These are phyloP conservation scores for Blastocystis sp. DNA, from an alignment of 352 stramenopile genomes.

Conservation along the genomic window DNA sequence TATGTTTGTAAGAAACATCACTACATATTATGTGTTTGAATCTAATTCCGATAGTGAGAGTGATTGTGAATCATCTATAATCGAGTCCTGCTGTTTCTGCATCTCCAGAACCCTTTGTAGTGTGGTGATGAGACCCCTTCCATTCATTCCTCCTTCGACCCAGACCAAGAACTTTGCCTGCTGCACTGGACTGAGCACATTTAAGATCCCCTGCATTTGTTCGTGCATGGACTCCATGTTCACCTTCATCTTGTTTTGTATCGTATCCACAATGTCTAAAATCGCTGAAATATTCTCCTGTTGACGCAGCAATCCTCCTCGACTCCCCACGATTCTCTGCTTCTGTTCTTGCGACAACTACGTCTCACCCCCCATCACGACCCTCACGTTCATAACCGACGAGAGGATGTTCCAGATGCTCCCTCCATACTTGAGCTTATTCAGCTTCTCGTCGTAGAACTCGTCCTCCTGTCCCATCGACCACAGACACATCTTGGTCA, in stretches of 20 bases:
- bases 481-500: slow-evolving; percentile 66
- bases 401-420: slow-evolving; percentile 66
- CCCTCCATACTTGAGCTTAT: slow-evolving; percentile 63
- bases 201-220: slow-evolving; percentile 64
- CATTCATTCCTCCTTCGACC: slow-evolving; percentile 58
- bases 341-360: slow-evolving; percentile 64
- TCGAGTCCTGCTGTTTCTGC: background rate
- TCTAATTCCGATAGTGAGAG: slow-evolving; percentile 6
- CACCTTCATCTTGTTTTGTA: slow-evolving; percentile 59
- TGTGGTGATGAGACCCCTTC: background rate
- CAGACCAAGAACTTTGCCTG: slow-evolving; percentile 66
- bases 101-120: slow-evolving; percentile 14
- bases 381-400: slow-evolving; percentile 51
- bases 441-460: slow-evolving; percentile 66
- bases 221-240: slow-evolving; percentile 59
- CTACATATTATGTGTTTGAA: background rate
- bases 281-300: slow-evolving; percentile 64
- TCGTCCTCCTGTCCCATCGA: slow-evolving; percentile 65
- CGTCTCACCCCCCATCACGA: background rate
- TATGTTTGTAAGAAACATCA: background rate
- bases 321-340: slow-evolving; percentile 62
- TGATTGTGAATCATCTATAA: background rate
- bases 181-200: slow-evolving; percentile 57
- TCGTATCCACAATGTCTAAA: slow-evolving; percentile 62
- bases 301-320: slow-evolving; percentile 35